These are phyloP conservation scores for Brasilioporus rufonigricans DNA, from an alignment of 768 basidiomycete genomes.

Conservation along the genomic window DNA sequence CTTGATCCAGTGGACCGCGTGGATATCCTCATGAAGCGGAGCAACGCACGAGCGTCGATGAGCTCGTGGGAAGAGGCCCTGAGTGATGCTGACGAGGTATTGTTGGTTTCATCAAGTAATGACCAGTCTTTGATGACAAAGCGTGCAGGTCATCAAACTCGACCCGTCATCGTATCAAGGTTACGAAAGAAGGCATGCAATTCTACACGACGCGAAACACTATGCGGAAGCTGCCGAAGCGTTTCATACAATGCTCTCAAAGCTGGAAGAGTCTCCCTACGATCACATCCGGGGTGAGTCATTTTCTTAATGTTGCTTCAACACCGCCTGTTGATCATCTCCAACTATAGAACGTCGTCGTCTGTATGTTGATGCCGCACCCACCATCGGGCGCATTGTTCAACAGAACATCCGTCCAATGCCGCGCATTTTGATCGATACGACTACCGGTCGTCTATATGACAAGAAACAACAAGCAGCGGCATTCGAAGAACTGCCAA, in stretches of 20 bases:
- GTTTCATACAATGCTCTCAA: not conserved
- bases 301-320: not conserved
- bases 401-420: not conserved
- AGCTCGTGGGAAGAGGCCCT: not conserved
- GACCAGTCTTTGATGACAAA: not conserved
- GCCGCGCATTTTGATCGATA: not conserved
- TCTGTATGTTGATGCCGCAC: not conserved
- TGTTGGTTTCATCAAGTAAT: not conserved
- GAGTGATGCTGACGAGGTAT: conserved; percentile 1
- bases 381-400: not conserved
- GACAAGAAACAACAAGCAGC: not conserved
- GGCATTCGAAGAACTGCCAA: too few species aligned
- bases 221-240: not conserved
- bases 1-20: not conserved
- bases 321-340: not conserved
- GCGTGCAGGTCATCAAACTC: not conserved
- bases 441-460: not conserved
- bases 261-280: not conserved
- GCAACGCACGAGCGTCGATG: not conserved
- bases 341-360: not conserved
- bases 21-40: not conserved
- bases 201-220: not conserved
- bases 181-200: conserved; percentile 5
- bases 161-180: not conserved
- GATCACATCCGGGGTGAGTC: not conserved